Evolutionary conservation across 2,329 filamentous ascomycete genomes (phyloP).

Genomic region (Catunica adiposa): DNA sequence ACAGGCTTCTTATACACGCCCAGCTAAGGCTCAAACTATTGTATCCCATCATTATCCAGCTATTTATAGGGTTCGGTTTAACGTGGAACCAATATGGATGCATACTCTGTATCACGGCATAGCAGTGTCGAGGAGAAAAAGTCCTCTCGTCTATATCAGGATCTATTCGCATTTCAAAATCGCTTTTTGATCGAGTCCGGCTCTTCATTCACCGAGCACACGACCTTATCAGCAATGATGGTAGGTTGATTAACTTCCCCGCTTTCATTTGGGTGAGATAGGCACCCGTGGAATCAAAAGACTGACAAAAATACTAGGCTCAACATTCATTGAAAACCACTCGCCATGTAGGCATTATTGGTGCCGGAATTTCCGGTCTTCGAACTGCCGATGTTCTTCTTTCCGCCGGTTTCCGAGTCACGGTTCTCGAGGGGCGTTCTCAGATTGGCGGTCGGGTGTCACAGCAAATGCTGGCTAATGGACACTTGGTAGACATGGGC

Average conservation of each 20-base stretch:
- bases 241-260: constrained; percentile 2
- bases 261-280: too few relatives aligned
- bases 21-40: too few relatives aligned
- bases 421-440: constrained; percentile 50
- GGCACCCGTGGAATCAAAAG: neutral
- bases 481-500: constrained; percentile 39
- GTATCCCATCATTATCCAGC: too few relatives aligned
- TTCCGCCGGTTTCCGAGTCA: constrained; percentile 47
- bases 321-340: neutral
- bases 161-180: constrained; percentile 11
- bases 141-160: constrained; percentile 10
- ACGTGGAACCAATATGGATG: constrained; percentile 10
- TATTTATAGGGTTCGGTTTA: neutral
- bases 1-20: too few relatives aligned
- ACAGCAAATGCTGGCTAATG: constrained; percentile 33
- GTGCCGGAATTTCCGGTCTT: constrained; percentile 54
- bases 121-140: constrained; percentile 9
- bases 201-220: constrained; percentile 1
- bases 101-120: constrained; percentile 12
- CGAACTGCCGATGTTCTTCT: constrained; percentile 53
- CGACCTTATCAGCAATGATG: constrained; percentile 8
- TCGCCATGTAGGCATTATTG: constrained; percentile 36
- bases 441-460: constrained; percentile 49
- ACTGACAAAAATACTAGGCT: neutral
- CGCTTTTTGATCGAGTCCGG: neutral